These are phyloP conservation scores for Gaeumannomyces sp. DNA, from an alignment of 2,329 filamentous ascomycete genomes.

Conservation along the genomic window DNA sequence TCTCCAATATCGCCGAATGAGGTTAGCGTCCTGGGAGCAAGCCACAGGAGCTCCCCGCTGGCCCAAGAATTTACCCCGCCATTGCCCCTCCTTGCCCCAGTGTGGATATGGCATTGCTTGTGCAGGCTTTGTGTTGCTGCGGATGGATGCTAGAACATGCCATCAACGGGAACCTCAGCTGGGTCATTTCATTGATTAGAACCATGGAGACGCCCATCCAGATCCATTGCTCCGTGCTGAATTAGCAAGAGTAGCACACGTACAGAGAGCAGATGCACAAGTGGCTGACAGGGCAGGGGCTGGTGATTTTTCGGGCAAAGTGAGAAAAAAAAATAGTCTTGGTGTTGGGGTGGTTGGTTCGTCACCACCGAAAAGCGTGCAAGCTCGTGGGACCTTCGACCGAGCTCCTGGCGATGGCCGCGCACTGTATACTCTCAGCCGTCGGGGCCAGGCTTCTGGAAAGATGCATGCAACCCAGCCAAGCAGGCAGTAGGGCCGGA, in stretches of 20 bases:
- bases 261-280: not conserved
- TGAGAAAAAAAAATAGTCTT: not conserved
- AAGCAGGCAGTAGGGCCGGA: too few species aligned
- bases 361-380: too few species aligned
- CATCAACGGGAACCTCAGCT: not conserved
- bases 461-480: not conserved
- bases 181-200: not conserved
- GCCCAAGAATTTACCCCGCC: not conserved
- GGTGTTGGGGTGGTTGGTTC: not conserved
- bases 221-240: not conserved
- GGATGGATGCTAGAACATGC: not conserved
- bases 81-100: not conserved
- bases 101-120: not conserved
- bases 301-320: not conserved
- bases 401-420: not conserved
- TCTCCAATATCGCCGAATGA: too few species aligned
- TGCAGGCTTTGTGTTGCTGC: not conserved
- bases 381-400: not conserved
- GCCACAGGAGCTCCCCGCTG: too few species aligned
- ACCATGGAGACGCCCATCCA: not conserved
- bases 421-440: not conserved
- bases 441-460: not conserved
- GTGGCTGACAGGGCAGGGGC: not conserved
- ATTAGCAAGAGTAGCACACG: not conserved
- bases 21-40: too few species aligned